These are phyloP conservation scores for Raffaelea albimanens DNA, from an alignment of 2,329 filamentous ascomycete species.

Conservation along the genomic window DNA sequence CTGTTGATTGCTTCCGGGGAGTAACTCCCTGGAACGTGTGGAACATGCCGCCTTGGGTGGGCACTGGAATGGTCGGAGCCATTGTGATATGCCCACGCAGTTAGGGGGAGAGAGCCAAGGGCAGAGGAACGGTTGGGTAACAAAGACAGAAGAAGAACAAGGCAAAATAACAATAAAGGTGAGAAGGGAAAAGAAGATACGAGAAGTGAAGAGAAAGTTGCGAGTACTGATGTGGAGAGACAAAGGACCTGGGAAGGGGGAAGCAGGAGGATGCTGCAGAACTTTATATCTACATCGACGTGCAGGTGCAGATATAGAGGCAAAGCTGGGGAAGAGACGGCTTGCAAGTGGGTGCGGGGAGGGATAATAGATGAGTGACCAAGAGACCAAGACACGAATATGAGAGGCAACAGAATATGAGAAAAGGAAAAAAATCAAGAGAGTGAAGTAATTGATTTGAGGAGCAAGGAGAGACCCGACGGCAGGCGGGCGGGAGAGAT, in stretches of 20 bases:
- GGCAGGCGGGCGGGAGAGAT: not conserved
- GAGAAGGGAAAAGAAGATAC: not conserved
- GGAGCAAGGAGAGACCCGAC: slow-evolving; percentile 1
- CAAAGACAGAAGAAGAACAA: not conserved
- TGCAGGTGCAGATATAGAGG: slow-evolving; percentile 2
- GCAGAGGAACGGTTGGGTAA: not conserved
- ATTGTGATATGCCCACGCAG: slow-evolving; percentile 16
- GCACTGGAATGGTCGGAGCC: slow-evolving; percentile 36
- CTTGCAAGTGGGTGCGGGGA: not conserved
- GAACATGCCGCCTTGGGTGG: slow-evolving; percentile 42
- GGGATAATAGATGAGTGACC: not conserved
- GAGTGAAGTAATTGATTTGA: slow-evolving; percentile 15
- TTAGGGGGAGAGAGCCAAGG: slow-evolving; percentile 6
- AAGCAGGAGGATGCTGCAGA: slow-evolving; percentile 11
- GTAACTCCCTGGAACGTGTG: slow-evolving; percentile 45
- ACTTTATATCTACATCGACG: not conserved
- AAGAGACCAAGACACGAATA: not conserved
- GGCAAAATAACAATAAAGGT: not conserved
- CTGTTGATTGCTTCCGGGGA: slow-evolving; percentile 36
- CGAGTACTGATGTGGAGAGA: not conserved
- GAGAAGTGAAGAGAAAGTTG: not conserved
- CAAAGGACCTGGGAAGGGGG: slow-evolving; percentile 5
- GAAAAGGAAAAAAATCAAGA: slow-evolving; percentile 6
- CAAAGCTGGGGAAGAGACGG: slow-evolving; percentile 6
- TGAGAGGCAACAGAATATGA: slow-evolving; percentile 6